A percentile compares a stretch with the other conserved stretches of the same genome.
Conservation (phyloP, 495 filamentous ascomycete genomes). For the Tuber brumale region DNA sequence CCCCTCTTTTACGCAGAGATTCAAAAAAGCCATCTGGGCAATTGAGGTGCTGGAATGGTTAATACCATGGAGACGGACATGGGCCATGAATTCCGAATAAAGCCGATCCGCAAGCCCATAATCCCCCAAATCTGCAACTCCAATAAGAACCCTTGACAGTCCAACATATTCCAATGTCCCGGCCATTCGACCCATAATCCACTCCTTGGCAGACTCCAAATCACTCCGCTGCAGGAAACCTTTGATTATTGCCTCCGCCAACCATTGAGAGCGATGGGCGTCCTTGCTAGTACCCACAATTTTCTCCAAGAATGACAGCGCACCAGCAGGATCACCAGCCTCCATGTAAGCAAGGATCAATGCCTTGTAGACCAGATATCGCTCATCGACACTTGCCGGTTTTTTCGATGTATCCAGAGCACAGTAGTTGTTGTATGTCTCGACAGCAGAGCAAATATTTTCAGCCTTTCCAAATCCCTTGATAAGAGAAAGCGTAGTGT, state of each 20-base stretch:
- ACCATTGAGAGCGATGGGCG: constrained; percentile 48
- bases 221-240: constrained; percentile 59
- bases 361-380: constrained; percentile 78
- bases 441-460: constrained; percentile 80
- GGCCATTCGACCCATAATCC: constrained; percentile 27
- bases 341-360: constrained; percentile 78
- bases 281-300: constrained; percentile 59
- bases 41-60: constrained; percentile 50
- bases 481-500: constrained; percentile 87
- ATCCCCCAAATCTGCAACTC: constrained; percentile 74
- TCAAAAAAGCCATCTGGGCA: constrained; percentile 75
- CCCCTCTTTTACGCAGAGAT: constrained; percentile 72
- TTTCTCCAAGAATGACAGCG: constrained; percentile 71
- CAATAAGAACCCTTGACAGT: constrained; percentile 40
- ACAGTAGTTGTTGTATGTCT: constrained; percentile 73
- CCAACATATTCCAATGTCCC: constrained; percentile 17
- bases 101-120: constrained; percentile 52
- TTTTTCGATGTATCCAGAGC: constrained; percentile 63
- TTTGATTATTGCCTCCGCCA: constrained; percentile 64
- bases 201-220: constrained; percentile 29
- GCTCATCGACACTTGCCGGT: constrained; percentile 63
- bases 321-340: constrained; percentile 69
- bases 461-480: constrained; percentile 73
- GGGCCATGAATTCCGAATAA: constrained; percentile 47
- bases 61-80: constrained; percentile 54